Evolutionary conservation across 2,329 filamentous ascomycete genomes (phyloP), one percentile per base, ranked within the genome.

Genomic region (Dothistroma septosporum): DNA sequence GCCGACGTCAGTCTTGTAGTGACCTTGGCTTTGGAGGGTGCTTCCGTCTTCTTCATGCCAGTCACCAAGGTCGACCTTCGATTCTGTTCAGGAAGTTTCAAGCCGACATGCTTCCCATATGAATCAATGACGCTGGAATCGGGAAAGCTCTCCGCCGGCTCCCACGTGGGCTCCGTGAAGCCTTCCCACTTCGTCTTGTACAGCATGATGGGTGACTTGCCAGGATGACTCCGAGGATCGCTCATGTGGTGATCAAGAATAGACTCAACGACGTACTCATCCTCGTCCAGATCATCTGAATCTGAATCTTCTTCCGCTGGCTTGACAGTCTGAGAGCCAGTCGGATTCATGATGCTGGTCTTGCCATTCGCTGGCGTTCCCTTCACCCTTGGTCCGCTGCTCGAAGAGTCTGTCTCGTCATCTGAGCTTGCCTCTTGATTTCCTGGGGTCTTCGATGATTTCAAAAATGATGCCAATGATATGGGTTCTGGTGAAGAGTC

Each of bases 121-220:
- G 66, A 68, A 2, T 61, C 57, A 9, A 75, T 57, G 11, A 71
- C 62, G 9, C 57, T 63, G 22, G 54, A 57, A 55, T 72, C 72
- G 5, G 60, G 61, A 57, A 75, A 74, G 55, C 70, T 73, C 7
- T 68, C 62, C 14, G 57, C 61, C 0, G 73, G 72, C 62, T 75
- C 72, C 73, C 73, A 75, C 0, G 71, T 72, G 9, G 64, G 61
- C 16, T 72, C 69, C 2, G 66, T 61, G 33, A 58, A 71, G 3
- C 72, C 71, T 56, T 68, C 68, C 72, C 72, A 74, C 55, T 73
- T 73, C 31, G 72, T 71, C 24, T 69, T 65, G 56, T 73, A 74
- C 1, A 74, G 61, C 69, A 71, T 70, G 2, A 70, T 66, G 14
- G 67, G 63, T 50, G 67, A 59, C 24, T 64, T 67, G 2, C 70